Evolutionary conservation across 2,329 filamentous ascomycete genomes (phyloP).

Genomic region (Colletotrichum paranaense): DNA sequence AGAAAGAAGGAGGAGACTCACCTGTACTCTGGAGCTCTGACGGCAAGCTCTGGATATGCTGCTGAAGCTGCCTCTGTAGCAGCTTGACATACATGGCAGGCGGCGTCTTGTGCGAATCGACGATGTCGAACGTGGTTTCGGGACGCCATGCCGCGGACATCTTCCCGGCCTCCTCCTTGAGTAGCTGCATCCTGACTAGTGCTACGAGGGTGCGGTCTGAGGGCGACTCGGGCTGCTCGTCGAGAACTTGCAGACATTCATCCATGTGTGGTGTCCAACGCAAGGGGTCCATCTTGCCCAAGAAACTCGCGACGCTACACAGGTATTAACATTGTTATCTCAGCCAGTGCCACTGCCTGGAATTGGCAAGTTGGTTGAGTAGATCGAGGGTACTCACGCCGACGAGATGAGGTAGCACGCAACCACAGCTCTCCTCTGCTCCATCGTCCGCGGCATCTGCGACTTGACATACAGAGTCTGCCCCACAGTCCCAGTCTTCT

Average conservation of each 20-base stretch:
- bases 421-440: constrained; percentile 38
- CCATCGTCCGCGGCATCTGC: constrained; percentile 35
- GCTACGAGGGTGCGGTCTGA: constrained; percentile 59
- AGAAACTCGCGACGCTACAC: constrained; percentile 3
- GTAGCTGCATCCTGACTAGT: constrained; percentile 50
- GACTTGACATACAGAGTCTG: background rate
- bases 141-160: constrained; percentile 39
- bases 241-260: constrained; percentile 60
- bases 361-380: background rate
- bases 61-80: constrained; percentile 41
- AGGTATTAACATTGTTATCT: no score
- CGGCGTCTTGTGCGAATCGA: constrained; percentile 25
- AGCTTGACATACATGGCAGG: constrained; percentile 44
- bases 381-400: background rate
- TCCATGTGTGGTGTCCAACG: constrained; percentile 67
- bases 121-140: constrained; percentile 9
- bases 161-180: constrained; percentile 42
- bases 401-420: constrained; percentile 33
- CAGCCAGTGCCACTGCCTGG: background rate
- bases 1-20: constrained; percentile 36
- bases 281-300: constrained; percentile 56
- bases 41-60: constrained; percentile 39
- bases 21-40: constrained; percentile 42
- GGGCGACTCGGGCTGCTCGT: constrained; percentile 52
- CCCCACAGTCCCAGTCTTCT: background rate